Base-by-base conservation (phyloP, 2,329 filamentous ascomycete species). In the Penicillium sp. region DNA sequence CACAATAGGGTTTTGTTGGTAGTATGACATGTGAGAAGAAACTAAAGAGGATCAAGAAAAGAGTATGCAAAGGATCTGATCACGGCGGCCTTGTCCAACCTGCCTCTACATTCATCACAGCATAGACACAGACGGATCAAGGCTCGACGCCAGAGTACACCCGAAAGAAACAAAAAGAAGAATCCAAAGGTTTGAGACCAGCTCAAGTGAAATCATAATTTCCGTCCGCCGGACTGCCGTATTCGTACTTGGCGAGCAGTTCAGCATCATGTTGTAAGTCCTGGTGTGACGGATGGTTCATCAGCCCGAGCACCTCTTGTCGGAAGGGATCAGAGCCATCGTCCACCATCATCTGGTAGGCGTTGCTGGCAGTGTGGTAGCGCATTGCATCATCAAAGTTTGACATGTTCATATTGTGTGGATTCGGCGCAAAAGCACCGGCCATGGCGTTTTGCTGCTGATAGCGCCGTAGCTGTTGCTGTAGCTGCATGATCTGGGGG, bases 401-500 rank as follows among this genome's bases (percentile, higher is more conserved):
- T 4, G 70, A 59, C 43, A 73, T 68, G 22, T 69, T 65, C 50
- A 78, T 61, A 41, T 59, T 66, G 39, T 76, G 73, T 1, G 70
- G 55, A 6, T 65, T 66, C 19, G 73, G 71, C 3, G 68, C 66
- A 58, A 76, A 78, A 1, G 71, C 71, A 54, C 74, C 69, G 10
- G 63, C 36, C 58, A 78, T 75, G 39, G 69, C 62, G 51, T 73
- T 74, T 50, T 78, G 75, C 22, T 75, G 69, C 53, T 75, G 75
- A 49, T 76, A 78, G 19, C 75, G 69, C 35, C 75, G 69, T 3
- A 81, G 70, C 54, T 80, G 78, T 36, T 78, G 71, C 46, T 80
- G 75, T 31, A 82, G 73, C 62, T 82, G 80, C 63, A 87, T 87
- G 50, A 88, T 85, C 39, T 85, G 84, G 2, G 85, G 85, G 59